Evolutionary conservation across 768 basidiomycete species (phyloP).

Genomic region (Macrocybe gigantea): DNA sequence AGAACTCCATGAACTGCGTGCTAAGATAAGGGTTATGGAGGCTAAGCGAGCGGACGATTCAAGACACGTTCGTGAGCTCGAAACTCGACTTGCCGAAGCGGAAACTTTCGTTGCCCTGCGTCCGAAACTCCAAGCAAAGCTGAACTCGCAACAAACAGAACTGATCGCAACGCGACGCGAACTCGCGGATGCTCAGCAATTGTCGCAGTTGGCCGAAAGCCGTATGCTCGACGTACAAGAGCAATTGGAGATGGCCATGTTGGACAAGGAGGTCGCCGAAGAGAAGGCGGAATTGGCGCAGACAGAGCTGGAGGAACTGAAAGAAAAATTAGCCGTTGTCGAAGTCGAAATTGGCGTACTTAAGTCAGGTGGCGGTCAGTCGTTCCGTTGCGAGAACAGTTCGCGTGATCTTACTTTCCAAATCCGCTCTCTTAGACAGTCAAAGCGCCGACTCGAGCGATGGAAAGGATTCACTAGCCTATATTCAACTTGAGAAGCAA

Average conservation of each 20-base stretch:
- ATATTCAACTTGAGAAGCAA: conserved; percentile 91
- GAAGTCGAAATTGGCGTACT: conserved; percentile 84
- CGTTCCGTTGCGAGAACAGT: background rate
- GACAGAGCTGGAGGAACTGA: conserved; percentile 70
- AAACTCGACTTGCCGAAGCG: conserved; percentile 77
- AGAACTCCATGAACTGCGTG: conserved; percentile 74
- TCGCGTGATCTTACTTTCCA: background rate
- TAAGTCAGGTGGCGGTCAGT: conserved; percentile 45
- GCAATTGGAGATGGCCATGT: conserved; percentile 88
- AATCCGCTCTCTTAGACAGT: too few relatives aligned
- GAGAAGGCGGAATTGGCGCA: conserved; percentile 82
- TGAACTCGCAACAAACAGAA: conserved; percentile 75
- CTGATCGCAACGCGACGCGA: conserved; percentile 71
- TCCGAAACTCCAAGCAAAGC: conserved; percentile 90
- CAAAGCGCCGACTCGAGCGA: conserved; percentile 12
- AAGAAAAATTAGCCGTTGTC: conserved; percentile 69
- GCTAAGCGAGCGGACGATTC: conserved; percentile 83
- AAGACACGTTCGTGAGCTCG: conserved; percentile 77
- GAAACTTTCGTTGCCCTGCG: conserved; percentile 77
- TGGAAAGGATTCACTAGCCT: conserved; percentile 54
- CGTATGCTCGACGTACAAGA: conserved; percentile 78
- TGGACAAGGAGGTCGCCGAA: conserved; percentile 97
- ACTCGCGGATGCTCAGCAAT: conserved; percentile 69
- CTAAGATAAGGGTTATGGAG: conserved; percentile 82
- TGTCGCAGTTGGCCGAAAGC: conserved; percentile 64